Base-by-base conservation (phyloP, 306 rosid genomes). In the Cucumis cinereus region DNA sequence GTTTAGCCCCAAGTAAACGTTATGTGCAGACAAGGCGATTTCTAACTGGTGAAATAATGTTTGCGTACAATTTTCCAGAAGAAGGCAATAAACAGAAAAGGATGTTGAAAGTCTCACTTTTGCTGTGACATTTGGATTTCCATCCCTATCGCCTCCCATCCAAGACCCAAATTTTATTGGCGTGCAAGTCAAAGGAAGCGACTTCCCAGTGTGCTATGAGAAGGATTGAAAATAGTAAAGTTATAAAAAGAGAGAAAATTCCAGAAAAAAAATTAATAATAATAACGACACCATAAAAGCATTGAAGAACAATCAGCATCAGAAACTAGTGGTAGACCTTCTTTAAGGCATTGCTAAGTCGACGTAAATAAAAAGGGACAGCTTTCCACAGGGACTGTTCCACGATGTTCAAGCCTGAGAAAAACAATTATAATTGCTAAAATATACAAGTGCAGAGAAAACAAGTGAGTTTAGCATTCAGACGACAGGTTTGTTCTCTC, bases 121-220 rank as follows among this genome's bases (percentile, higher is more conserved):
- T 23, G 98, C 89, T 19, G 98, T 93, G 52, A 93, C 98, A 64
- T 91, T 91, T 41, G 98, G 98, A 81, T 93, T 93, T 79, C 98
- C 98, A 87, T 93, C 98, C 85, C 98, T 87, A 78, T 91, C 98
- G 77, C 98, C 98, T 73, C 97, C 97, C 96, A 93, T 93, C 98
- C 98, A 91, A 77, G 98, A 89, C 71, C 98, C 98, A 83, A 93
- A 93, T 84, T 82, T 89, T 75, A 93, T 89, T 57, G 98, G 98
- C 59, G 98, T 91, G 83, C 98, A 91, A 24, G 90, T 91, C 85
- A 93, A 78, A 52, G 98, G 98, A 77, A 93, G 98, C 20, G 98
- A 88, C 89, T 73, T 89, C 78, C 98, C 97, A 2, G 98, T 91
- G 84, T 93, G 93, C 98, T 93, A 89, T 78, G 77, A 61, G 79